A percentile compares a stretch with the other conserved stretches of the same genome.
phyloP scores from a whole-genome alignment of 306 rosid species.

The Sophora flavescens region DNA sequence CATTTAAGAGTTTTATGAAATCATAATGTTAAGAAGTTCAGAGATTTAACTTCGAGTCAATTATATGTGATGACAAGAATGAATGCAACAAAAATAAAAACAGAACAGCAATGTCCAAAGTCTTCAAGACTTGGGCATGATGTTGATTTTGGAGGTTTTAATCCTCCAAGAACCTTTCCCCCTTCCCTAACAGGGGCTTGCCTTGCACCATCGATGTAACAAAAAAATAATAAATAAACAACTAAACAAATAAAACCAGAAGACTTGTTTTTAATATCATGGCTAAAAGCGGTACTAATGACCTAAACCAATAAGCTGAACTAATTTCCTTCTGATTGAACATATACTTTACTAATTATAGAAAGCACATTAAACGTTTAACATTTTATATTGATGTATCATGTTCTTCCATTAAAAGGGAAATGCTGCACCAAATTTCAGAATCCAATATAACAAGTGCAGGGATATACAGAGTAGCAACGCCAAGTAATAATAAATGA shows the following conservation, averaged over 20 bases:
- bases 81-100: too few relatives aligned
- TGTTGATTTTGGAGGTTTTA: too few relatives aligned
- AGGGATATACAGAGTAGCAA: not conserved
- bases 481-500: not conserved
- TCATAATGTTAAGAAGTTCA: not conserved
- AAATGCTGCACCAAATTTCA: slow-evolving; percentile 12
- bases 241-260: not conserved
- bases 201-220: slow-evolving; percentile 15
- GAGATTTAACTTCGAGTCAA: not conserved
- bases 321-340: slow-evolving; percentile 8
- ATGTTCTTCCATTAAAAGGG: not conserved
- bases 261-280: not conserved
- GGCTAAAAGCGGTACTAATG: not conserved
- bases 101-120: too few relatives aligned
- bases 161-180: too few relatives aligned
- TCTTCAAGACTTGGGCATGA: too few relatives aligned
- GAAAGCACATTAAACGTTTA: not conserved
- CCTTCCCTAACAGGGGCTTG: slow-evolving; percentile 15
- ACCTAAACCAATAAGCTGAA: not conserved
- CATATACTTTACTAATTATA: not conserved
- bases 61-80: not conserved
- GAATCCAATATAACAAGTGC: slow-evolving; percentile 4
- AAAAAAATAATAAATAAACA: not conserved
- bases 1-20: slow-evolving; percentile 16
- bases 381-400: not conserved